phyloP scores from a whole-genome alignment of 306 rosid genomes.

The Bauhinia variegata region DNA sequence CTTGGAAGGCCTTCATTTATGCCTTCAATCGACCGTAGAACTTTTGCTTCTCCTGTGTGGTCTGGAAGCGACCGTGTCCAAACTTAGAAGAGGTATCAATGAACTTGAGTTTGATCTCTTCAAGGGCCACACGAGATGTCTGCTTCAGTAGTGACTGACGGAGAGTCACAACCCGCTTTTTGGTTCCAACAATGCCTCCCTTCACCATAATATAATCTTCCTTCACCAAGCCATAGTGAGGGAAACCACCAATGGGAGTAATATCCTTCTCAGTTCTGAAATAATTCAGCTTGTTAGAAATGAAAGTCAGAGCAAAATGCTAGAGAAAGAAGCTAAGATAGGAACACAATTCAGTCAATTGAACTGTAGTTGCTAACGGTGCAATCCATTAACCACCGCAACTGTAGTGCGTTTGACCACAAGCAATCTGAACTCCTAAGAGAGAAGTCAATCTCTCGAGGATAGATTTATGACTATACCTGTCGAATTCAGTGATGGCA shows the following conservation, averaged over 20 bases:
- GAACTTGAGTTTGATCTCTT: slow-evolving; percentile 72
- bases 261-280: slow-evolving; percentile 79
- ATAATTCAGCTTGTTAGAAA: neutral
- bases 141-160: slow-evolving; percentile 76
- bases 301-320: no score
- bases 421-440: no score
- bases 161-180: slow-evolving; percentile 72
- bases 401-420: no score
- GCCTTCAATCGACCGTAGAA: slow-evolving; percentile 70
- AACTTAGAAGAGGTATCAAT: slow-evolving; percentile 78
- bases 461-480: slow-evolving; percentile 29
- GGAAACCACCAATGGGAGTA: slow-evolving; percentile 85
- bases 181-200: slow-evolving; percentile 76
- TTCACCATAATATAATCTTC: slow-evolving; percentile 66
- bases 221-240: slow-evolving; percentile 72
- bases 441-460: no score
- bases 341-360: no score
- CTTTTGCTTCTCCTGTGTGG: slow-evolving; percentile 67
- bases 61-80: slow-evolving; percentile 91
- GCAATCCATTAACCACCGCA: no score
- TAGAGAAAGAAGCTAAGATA: no score
- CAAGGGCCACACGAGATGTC: slow-evolving; percentile 71
- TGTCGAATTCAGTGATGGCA: slow-evolving; percentile 56
- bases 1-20: slow-evolving; percentile 13
- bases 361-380: no score